Percentiles rank a stretch among this genome's conserved stretches.
These are phyloP conservation scores for Ascocoryne sarcoides DNA, from an alignment of 2,329 filamentous ascomycete genomes.

Conservation along the genomic window DNA sequence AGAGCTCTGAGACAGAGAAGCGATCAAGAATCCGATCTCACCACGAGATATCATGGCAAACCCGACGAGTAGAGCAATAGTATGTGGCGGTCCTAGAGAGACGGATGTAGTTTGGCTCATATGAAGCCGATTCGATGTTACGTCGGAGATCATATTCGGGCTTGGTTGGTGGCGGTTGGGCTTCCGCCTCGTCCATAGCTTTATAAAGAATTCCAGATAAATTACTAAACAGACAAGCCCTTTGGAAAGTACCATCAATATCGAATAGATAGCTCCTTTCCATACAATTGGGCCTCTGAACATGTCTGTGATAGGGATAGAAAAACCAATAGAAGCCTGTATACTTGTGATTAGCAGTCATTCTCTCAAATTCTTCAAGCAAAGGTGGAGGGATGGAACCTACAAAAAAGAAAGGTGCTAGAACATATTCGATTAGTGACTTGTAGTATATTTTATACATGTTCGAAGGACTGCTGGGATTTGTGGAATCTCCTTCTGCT, in stretches of 20 bases:
- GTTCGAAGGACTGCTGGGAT: not conserved
- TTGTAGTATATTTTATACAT: conserved; percentile 26
- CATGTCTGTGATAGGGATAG: conserved; percentile 64
- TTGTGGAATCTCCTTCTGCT: not conserved
- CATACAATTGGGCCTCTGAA: conserved; percentile 57
- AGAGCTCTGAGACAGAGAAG: conserved; percentile 52
- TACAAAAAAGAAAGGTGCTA: conserved; percentile 56
- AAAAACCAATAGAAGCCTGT: conserved; percentile 62
- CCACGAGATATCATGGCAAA: conserved; percentile 65
- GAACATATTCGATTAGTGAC: conserved; percentile 31
- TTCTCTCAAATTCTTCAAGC: no score
- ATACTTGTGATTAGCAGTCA: no score
- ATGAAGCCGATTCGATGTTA: no score
- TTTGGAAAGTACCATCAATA: conserved; percentile 61
- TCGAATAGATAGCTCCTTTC: conserved; percentile 63
- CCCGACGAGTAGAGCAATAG: conserved; percentile 6
- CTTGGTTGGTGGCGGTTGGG: not conserved
- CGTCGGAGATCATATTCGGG: not conserved
- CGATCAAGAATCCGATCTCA: conserved; percentile 72
- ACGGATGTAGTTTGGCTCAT: conserved; percentile 3
- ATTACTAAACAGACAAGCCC: conserved; percentile 41
- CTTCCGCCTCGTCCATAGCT: not conserved
- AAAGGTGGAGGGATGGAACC: conserved; percentile 28
- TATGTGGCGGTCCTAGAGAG: not conserved
- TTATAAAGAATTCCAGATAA: conserved; percentile 3